Evolutionary conservation across 495 filamentous ascomycete genomes (phyloP).

Genomic region (Aspergillus biplanus): DNA sequence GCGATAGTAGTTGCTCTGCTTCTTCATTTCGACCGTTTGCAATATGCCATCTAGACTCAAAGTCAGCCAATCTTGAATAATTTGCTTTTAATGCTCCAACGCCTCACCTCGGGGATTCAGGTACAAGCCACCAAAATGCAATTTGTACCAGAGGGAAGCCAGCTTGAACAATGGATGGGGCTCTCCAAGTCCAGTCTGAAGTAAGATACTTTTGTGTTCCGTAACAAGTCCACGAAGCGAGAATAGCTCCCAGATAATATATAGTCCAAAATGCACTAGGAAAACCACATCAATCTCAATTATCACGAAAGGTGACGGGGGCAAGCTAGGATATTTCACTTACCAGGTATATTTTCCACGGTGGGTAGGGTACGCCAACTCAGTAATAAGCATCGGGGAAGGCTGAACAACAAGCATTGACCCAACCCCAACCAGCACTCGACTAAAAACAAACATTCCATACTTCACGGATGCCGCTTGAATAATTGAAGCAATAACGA

Average conservation of each 20-base stretch:
- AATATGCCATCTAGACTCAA: conserved; percentile 40
- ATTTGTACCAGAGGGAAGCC: conserved; percentile 46
- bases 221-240: conserved; percentile 36
- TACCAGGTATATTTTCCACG: conserved; percentile 58
- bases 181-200: conserved; percentile 50
- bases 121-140: conserved; percentile 43
- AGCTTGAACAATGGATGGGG: conserved; percentile 48
- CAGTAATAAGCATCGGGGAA: conserved; percentile 62
- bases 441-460: no score
- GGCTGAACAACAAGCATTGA: no score
- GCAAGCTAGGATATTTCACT: no score
- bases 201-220: conserved; percentile 34
- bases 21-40: conserved; percentile 38
- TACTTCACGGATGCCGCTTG: no score
- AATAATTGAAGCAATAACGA: no score
- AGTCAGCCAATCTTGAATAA: no score
- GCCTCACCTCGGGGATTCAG: conserved; percentile 41
- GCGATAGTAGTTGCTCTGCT: conserved; percentile 37
- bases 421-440: no score
- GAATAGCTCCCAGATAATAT: conserved; percentile 60
- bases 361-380: conserved; percentile 65
- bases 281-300: no score
- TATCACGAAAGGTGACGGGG: no score
- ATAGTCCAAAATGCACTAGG: conserved; percentile 52
- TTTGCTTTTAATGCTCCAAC: no score